These are phyloP conservation scores for Nakaseomyces kungkrabaensis DNA, from an alignment of 1,139 yeast species.

Conservation along the genomic window DNA sequence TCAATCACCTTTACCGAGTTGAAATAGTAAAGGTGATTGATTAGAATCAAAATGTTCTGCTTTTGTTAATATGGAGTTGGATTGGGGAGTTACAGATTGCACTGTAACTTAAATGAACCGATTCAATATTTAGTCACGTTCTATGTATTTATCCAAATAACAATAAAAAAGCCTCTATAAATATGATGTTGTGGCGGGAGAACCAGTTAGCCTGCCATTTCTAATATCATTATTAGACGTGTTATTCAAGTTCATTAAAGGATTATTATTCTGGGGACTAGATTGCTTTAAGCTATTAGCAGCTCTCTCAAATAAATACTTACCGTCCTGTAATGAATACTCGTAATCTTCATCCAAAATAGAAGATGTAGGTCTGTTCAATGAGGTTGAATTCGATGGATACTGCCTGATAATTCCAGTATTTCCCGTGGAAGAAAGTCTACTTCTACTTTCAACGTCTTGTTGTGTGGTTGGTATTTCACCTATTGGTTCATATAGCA, in stretches of 20 bases:
- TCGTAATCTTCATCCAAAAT: slow-evolving; percentile 26
- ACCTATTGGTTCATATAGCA: slow-evolving; percentile 20
- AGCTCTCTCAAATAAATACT: slow-evolving; percentile 27
- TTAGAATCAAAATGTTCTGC: no score
- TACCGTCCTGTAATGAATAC: slow-evolving; percentile 28
- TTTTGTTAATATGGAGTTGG: no score
- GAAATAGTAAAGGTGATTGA: no score
- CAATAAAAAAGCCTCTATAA: background rate
- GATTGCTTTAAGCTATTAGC: slow-evolving; percentile 15
- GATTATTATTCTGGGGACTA: slow-evolving; percentile 1
- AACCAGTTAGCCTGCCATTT: background rate
- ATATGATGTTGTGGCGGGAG: background rate
- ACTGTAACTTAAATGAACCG: no score
- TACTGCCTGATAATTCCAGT: background rate
- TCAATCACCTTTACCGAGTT: no score
- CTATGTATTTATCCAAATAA: no score
- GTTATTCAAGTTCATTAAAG: background rate
- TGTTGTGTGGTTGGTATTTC: slow-evolving; percentile 3
- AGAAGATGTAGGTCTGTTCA: slow-evolving; percentile 7
- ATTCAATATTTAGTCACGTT: no score
- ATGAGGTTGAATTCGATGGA: background rate
- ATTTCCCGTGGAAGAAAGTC: slow-evolving; percentile 6
- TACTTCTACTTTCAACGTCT: slow-evolving; percentile 6
- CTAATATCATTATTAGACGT: background rate
- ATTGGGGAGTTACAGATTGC: no score